A percentile compares a stretch with the other conserved stretches of the same genome.
These are phyloP conservation scores for Osmanthus fragrans DNA, from an alignment of 257 asterid genomes.

Conservation along the genomic window DNA sequence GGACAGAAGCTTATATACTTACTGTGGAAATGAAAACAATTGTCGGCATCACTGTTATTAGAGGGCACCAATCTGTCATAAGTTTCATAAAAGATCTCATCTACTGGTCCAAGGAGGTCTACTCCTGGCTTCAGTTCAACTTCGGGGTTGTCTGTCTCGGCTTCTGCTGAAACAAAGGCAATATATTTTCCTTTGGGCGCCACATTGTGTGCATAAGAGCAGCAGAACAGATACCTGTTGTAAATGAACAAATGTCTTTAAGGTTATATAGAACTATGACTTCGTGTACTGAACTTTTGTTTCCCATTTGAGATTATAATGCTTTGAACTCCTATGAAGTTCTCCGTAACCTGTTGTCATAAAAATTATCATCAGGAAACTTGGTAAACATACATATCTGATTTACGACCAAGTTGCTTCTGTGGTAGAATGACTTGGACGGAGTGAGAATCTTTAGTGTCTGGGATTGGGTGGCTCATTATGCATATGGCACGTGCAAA, in stretches of 20 bases:
- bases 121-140: conserved; percentile 92
- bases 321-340: not conserved
- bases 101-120: conserved; percentile 84
- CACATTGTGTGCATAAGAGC: conserved; percentile 89
- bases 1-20: conserved; percentile 19
- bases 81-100: conserved; percentile 89
- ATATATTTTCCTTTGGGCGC: conserved; percentile 91
- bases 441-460: conserved; percentile 92
- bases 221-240: conserved; percentile 90
- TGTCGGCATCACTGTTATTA: conserved; percentile 50
- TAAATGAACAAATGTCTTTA: not conserved
- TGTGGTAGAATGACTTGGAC: conserved; percentile 97
- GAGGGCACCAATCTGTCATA: conserved; percentile 76
- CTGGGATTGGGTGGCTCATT: conserved; percentile 98
- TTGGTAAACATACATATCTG: conserved; percentile 74
- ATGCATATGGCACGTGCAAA: conserved; percentile 92
- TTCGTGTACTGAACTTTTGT: not conserved
- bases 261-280: not conserved
- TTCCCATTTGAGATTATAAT: not conserved
- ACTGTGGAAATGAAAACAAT: conserved; percentile 76
- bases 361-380: not conserved
- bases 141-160: conserved; percentile 86
- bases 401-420: conserved; percentile 96
- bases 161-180: conserved; percentile 85
- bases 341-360: not conserved